phyloP scores from a whole-genome alignment of 345 rosid genomes.

The Eucalyptus sideroxylon region DNA sequence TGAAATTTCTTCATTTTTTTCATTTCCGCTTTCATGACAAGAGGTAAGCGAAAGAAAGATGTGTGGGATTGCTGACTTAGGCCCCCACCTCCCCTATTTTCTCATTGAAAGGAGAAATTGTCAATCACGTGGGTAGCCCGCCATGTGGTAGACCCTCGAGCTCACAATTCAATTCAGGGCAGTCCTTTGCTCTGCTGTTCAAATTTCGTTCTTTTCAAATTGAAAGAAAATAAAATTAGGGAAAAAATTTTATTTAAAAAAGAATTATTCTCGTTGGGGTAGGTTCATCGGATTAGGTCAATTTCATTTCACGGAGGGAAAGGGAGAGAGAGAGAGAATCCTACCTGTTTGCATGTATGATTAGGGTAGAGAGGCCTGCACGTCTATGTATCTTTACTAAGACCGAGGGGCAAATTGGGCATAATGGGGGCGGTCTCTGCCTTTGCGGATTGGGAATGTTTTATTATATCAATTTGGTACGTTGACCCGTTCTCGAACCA shows the following conservation, averaged over 20 bases:
- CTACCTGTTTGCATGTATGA: neutral
- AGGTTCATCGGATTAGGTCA: conserved; percentile 32
- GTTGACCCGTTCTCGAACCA: conserved; percentile 39
- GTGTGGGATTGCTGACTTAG: neutral
- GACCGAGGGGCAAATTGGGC: neutral
- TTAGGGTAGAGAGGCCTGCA: neutral
- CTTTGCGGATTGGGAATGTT: conserved; percentile 15
- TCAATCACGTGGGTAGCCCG: neutral
- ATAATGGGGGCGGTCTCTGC: neutral
- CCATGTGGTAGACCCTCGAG: neutral
- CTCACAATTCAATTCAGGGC: neutral
- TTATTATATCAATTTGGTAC: neutral
- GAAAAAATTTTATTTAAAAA: neutral
- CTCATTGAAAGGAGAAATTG: neutral
- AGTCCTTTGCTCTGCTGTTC: neutral
- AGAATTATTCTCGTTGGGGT: too few relatives aligned
- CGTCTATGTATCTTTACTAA: neutral
- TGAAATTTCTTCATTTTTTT: neutral
- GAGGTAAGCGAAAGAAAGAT: neutral
- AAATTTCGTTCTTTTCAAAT: neutral
- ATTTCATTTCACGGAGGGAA: neutral
- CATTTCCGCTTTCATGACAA: neutral
- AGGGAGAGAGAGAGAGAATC: neutral
- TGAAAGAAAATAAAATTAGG: neutral
- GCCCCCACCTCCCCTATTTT: neutral